These are phyloP conservation scores for Daldinia decipiens DNA, from an alignment of 495 filamentous ascomycete species.

Conservation along the genomic window DNA sequence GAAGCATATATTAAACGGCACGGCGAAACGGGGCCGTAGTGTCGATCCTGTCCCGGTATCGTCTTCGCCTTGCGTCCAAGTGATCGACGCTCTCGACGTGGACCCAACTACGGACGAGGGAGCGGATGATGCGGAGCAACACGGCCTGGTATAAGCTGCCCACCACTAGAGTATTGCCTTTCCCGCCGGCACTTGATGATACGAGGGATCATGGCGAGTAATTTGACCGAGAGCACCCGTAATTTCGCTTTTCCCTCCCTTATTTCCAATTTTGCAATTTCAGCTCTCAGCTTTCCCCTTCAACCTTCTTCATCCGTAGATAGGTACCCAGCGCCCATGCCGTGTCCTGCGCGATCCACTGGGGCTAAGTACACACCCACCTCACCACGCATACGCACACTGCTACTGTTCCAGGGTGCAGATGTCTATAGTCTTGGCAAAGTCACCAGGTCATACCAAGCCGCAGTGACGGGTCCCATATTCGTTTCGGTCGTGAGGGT, in stretches of 20 bases:
- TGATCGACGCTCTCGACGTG: conserved; percentile 25
- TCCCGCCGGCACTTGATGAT: conserved; percentile 20
- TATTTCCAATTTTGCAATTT: neutral
- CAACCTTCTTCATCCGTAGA: conserved; percentile 2
- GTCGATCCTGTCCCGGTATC: conserved; percentile 32
- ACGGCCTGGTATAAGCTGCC: conserved; percentile 28
- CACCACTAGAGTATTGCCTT: conserved; percentile 18
- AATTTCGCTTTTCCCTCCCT: neutral
- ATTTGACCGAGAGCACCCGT: conserved; percentile 6
- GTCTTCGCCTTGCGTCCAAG: conserved; percentile 20
- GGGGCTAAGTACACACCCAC: conserved; percentile 18
- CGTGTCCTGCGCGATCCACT: neutral
- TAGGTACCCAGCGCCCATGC: conserved; percentile 1
- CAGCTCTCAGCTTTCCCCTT: conserved; percentile 8
- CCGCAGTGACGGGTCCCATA: conserved; percentile 16
- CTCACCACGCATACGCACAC: conserved; percentile 5
- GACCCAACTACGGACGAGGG: conserved; percentile 25
- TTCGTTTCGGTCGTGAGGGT: conserved; percentile 19
- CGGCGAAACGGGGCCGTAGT: conserved; percentile 30
- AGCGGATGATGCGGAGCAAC: conserved; percentile 18
- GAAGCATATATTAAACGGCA: conserved; percentile 32
- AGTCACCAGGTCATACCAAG: conserved; percentile 10
- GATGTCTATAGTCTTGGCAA: conserved; percentile 26
- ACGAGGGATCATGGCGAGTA: conserved; percentile 5
- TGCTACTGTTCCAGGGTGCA: conserved; percentile 14